phyloP scores from a whole-genome alignment of 2,329 filamentous ascomycete species.

The Pyrenophora teres region DNA sequence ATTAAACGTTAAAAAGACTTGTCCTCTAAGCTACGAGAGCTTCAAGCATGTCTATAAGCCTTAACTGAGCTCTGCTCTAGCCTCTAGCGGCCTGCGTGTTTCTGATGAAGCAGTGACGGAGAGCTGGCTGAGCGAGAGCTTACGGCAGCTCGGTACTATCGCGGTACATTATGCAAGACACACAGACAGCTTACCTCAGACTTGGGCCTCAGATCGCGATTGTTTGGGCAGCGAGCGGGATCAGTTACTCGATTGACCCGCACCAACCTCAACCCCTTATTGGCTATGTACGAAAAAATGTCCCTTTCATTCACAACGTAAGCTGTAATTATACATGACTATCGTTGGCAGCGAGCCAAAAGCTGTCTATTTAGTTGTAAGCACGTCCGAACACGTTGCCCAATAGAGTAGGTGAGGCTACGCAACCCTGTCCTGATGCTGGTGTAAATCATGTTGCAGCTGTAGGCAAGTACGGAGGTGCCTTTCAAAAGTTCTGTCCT shows the following conservation, averaged over 20 bases:
- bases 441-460: no score
- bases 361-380: not conserved
- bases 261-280: not conserved
- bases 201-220: not conserved
- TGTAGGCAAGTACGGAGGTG: not conserved
- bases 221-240: not conserved
- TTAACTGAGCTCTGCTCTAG: no score
- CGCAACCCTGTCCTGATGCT: not conserved
- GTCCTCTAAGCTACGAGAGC: no score
- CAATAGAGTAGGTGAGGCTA: not conserved
- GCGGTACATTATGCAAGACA: slow-evolving; percentile 1
- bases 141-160: slow-evolving; percentile 1
- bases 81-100: not conserved
- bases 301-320: not conserved
- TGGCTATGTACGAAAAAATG: not conserved
- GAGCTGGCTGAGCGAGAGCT: slow-evolving; percentile 1
- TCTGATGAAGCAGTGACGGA: not conserved
- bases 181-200: not conserved
- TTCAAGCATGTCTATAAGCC: no score
- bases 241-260: not conserved
- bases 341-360: not conserved
- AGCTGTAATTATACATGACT: not conserved
- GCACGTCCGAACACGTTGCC: not conserved
- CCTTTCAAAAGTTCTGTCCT: no score
- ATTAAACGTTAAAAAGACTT: not conserved